Evolutionary conservation across 306 rosid species (phyloP).

Genomic region (Canavalia gladiata): DNA sequence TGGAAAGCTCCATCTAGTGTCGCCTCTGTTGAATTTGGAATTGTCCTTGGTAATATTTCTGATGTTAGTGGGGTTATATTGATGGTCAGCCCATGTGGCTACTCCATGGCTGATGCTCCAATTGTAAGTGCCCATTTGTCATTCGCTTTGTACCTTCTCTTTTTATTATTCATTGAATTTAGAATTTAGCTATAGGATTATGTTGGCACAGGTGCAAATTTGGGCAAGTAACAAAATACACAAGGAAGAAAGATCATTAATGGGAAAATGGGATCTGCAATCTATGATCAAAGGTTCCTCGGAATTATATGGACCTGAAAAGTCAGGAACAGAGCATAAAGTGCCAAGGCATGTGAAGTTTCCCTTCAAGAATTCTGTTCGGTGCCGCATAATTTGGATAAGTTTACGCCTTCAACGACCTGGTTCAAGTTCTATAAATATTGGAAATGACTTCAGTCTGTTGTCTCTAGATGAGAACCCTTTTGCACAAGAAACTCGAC

Average conservation of each 20-base stretch:
- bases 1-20: slow-evolving; percentile 94
- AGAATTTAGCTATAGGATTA: slow-evolving; percentile 43
- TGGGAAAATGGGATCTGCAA: slow-evolving; percentile 98
- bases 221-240: slow-evolving; percentile 95
- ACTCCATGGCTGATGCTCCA: slow-evolving; percentile 88
- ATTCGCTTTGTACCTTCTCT: slow-evolving; percentile 43
- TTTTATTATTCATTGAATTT: slow-evolving; percentile 41
- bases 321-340: slow-evolving; percentile 59
- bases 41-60: slow-evolving; percentile 82
- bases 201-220: slow-evolving; percentile 83
- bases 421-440: slow-evolving; percentile 83
- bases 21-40: slow-evolving; percentile 75
- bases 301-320: slow-evolving; percentile 79
- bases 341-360: slow-evolving; percentile 85
- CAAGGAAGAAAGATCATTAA: slow-evolving; percentile 89
- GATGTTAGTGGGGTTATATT: slow-evolving; percentile 91
- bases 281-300: slow-evolving; percentile 75
- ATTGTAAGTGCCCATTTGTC: slow-evolving; percentile 64
- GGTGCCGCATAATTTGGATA: slow-evolving; percentile 96
- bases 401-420: slow-evolving; percentile 80
- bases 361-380: slow-evolving; percentile 79
- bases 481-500: slow-evolving; percentile 73
- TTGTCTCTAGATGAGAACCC: slow-evolving; percentile 92
- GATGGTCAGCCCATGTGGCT: slow-evolving; percentile 94
- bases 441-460: slow-evolving; percentile 74